Evolutionary conservation across 2,329 filamentous ascomycete genomes (phyloP).

Genomic region (Fusarium circinatum): DNA sequence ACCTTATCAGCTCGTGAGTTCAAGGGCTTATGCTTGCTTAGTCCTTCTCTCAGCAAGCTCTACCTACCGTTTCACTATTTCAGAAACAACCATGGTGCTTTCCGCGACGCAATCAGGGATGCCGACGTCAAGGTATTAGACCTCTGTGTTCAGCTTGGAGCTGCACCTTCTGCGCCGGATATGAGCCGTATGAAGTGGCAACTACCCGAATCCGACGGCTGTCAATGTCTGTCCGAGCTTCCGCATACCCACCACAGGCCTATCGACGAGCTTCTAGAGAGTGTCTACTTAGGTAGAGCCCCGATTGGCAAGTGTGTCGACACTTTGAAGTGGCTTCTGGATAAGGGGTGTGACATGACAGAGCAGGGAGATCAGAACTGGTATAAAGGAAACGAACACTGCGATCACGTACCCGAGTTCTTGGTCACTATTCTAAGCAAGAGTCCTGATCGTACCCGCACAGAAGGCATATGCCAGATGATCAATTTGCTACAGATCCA

Average conservation of each 20-base stretch:
- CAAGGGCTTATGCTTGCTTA: background rate
- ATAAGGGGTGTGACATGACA: fast-evolving
- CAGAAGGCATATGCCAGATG: background rate
- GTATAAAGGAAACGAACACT: fast-evolving
- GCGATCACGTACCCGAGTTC: background rate
- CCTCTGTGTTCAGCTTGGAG: background rate
- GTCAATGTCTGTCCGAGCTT: fast-evolving
- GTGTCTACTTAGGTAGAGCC: fast-evolving
- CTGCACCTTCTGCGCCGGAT: background rate
- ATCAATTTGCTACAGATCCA: background rate
- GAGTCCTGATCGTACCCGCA: background rate
- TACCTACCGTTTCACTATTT: background rate
- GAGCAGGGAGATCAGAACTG: background rate
- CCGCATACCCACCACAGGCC: background rate
- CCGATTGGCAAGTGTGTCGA: background rate
- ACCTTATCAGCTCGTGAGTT: background rate
- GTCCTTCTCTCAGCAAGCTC: background rate
- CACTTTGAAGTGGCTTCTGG: background rate
- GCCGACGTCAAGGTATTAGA: background rate
- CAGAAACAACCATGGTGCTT: background rate
- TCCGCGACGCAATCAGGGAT: background rate
- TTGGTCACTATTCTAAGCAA: background rate
- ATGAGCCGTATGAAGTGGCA: background rate
- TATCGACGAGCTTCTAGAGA: background rate
- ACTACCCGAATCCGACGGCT: fast-evolving